Evolutionary conservation across 2,329 filamentous ascomycete species (phyloP).

Genomic region (Penicillium sclerotiorum): DNA sequence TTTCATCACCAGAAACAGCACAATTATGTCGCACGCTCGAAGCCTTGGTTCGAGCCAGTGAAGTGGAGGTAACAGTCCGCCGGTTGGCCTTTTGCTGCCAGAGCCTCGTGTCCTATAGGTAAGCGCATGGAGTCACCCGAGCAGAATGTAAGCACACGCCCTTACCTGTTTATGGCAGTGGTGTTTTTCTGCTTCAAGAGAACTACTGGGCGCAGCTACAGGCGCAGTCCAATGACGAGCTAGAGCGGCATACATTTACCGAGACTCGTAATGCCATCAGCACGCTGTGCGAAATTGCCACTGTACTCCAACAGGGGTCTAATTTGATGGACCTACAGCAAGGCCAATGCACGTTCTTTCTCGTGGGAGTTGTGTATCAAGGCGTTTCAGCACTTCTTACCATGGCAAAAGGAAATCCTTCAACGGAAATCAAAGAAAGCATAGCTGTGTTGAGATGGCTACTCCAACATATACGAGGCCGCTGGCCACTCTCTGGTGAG

Average conservation of each 20-base stretch:
- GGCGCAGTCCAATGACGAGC: background rate
- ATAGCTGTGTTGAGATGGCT: background rate
- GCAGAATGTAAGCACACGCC: background rate
- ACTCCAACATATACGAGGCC: background rate
- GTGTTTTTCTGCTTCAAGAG: background rate
- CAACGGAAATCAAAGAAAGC: background rate
- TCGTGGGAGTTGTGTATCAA: background rate
- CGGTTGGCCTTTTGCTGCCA: background rate
- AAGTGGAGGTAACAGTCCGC: background rate
- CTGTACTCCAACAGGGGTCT: background rate
- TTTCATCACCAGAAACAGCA: background rate
- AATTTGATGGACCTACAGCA: background rate
- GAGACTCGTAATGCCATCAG: background rate
- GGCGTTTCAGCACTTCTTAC: background rate
- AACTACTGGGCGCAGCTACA: background rate
- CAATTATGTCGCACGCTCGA: background rate
- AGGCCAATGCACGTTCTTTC: background rate
- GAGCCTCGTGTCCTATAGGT: background rate
- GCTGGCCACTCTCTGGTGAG: background rate
- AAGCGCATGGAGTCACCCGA: background rate
- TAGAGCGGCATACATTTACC: background rate
- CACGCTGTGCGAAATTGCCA: background rate
- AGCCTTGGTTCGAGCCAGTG: background rate
- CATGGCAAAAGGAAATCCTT: background rate
- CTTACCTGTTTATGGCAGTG: background rate